Evolutionary conservation across 306 rosid genomes (phyloP), one percentile per base, ranked within the genome.

Genomic region (Leucaena leucocephala): DNA sequence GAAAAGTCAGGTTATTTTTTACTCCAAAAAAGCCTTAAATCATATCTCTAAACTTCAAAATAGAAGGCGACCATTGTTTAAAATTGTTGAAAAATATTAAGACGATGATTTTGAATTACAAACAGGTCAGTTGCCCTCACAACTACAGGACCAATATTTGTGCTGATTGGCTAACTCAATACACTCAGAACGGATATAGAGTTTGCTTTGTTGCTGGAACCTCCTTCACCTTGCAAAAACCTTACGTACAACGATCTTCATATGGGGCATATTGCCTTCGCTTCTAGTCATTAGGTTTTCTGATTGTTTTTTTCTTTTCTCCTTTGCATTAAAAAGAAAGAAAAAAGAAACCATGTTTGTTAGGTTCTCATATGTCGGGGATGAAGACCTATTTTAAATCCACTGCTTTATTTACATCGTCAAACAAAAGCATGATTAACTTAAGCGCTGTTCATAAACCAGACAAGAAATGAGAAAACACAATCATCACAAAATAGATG

Each of bases 331-430:
- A 12, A 50, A 15, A 50, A 50, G 57, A 16, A 27, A 27, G 27
- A 27, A 27, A 27, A 27, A 27, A 27, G 27, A 27, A 27, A 27
- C 27, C 5, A 5, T n/a, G 21, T 36, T 2, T 49, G 63, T 16
- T 35, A 7, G 22, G n/a, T n/a, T n/a, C 27, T 27, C 27, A 27
- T 27, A 27, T 27, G 7, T 5, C 16, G 10, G 27, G 27, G 27
- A 27, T 54, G 72, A 36, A 80, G 57, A 84, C 15, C 43, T 55
- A 59, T 43, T 43, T 40, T 19, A 5, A 42, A 77, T 58, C 27
- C 68, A 58, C 35, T 66, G 52, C 75, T 58, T 63, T 49, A 58
- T 68, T 75, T 22, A 75, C 58, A 68, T 49, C 63, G 62, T 55
- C 62, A 55, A 19, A 55, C 62, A 7, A n/a, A 81, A 75, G 66